A percentile compares a stretch with the other conserved stretches of the same genome.
Evolutionary conservation across 2,329 filamentous ascomycete species (phyloP).

Genomic region (Elsinoe fawcettii): DNA sequence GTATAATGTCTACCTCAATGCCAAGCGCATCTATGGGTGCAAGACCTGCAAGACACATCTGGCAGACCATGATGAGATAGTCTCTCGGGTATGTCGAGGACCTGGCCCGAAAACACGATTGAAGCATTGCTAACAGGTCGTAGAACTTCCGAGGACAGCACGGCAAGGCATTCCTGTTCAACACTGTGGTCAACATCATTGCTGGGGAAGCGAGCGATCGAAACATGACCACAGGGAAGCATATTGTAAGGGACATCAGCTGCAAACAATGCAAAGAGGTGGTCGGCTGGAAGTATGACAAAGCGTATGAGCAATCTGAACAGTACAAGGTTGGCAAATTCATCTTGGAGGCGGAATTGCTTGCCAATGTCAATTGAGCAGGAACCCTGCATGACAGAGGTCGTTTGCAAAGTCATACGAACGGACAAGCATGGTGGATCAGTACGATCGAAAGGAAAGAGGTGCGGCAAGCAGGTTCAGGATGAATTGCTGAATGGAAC

Average conservation of each 20-base stretch:
- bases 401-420: background rate
- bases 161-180: conserved; percentile 96
- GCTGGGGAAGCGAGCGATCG: conserved; percentile 80
- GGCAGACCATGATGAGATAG: conserved; percentile 90
- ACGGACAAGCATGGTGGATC: background rate
- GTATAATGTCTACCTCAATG: conserved; percentile 23
- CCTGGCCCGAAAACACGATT: no score
- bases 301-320: conserved; percentile 82
- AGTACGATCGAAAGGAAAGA: background rate
- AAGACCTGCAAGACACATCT: conserved; percentile 94
- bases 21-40: conserved; percentile 27
- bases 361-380: conserved; percentile 61
- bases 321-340: conserved; percentile 99
- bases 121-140: conserved; percentile 6
- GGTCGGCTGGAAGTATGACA: conserved; percentile 99
- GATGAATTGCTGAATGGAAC: background rate
- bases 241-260: conserved; percentile 86
- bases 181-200: conserved; percentile 84
- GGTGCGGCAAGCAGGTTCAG: background rate
- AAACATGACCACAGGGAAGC: conserved; percentile 94
- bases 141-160: conserved; percentile 98
- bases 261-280: conserved; percentile 87
- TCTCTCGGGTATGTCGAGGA: conserved; percentile 75
- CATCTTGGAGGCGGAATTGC: conserved; percentile 84
- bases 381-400: background rate